Evolutionary conservation across 192 early-diverging fungal genomes (phyloP), one percentile per base, ranked within the genome.

Genomic region (Phycomyces nitens): DNA sequence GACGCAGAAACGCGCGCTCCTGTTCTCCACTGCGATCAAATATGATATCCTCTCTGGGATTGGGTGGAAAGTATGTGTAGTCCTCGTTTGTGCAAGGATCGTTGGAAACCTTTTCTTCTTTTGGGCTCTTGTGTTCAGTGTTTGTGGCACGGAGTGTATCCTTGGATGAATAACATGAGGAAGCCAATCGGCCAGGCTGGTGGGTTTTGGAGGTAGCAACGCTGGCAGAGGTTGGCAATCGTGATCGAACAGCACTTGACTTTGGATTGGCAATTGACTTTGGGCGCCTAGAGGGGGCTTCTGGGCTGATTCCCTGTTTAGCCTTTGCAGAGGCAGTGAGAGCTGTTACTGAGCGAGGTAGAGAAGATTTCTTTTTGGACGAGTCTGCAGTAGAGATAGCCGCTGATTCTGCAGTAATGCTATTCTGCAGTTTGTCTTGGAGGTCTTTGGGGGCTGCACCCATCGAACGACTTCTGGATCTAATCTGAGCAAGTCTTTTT

Each of bases 401-500:
- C 18, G 12, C 44, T 47, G 18, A 18, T 18, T 47, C 44, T 47
- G 44, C 44, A 47, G 44, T 18, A 14, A n/a, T 14, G 44, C 15
- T 47, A 14, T 0, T 42, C 23, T 59, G 38, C 18, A 41, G 42
- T 24, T 14, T 59, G 0, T n/a, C 21, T 29, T 22, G 34, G 2
- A 42, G 38, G n/a, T 18, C 57, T 42, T 24, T 42, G 42, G 57
- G 57, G 22, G 23, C 57, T 22, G 57, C 8, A 15, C 57, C 38
- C 22, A 59, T 59, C 10, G 57, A 59, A 42, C 57, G 40, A 59
- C 57, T 59, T 43, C 57, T 59, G 23, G 57, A 59, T 42, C 57
- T 29, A 41, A 59, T 59, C 15, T 59, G 57, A 14, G 57, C 57
- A 5, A 59, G 38, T 16, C 41, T 59, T 16, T 59, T 38, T 10